A percentile compares a stretch with the other conserved stretches of the same genome.
Conservation (phyloP, 257 asterid species). For the Plantago ovata region DNA sequence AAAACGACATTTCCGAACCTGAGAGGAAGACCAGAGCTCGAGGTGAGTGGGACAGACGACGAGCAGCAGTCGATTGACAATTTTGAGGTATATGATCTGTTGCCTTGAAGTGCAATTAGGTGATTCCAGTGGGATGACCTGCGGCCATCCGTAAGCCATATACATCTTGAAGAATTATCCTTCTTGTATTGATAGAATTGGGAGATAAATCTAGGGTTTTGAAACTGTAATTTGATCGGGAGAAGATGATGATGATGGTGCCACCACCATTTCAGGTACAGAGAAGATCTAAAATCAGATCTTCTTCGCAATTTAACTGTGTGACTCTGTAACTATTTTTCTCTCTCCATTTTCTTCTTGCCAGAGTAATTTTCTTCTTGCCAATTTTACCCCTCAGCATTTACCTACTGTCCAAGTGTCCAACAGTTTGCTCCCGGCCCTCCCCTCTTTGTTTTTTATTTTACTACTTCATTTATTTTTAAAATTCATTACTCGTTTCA, state of each 20-base stretch:
- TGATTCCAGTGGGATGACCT: slow-evolving; percentile 87
- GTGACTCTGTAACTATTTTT: too few species aligned
- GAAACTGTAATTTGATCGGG: slow-evolving; percentile 31
- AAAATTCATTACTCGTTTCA: too few species aligned
- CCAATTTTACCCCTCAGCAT: too few species aligned
- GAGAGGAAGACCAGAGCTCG: slow-evolving; percentile 97
- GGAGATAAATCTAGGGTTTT: slow-evolving; percentile 21
- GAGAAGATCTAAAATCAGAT: slow-evolving; percentile 38
- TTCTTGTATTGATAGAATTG: slow-evolving; percentile 21
- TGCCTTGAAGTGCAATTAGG: slow-evolving; percentile 51
- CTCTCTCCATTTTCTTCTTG: too few species aligned
- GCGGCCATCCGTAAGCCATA: slow-evolving; percentile 99
- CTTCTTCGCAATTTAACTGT: background rate
- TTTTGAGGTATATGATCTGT: slow-evolving; percentile 78
- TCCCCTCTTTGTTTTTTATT: too few species aligned
- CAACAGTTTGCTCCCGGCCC: too few species aligned
- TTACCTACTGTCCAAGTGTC: too few species aligned
- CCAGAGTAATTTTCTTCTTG: too few species aligned
- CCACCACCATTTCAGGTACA: slow-evolving; percentile 27
- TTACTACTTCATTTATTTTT: too few species aligned
- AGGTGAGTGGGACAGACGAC: slow-evolving; percentile 78
- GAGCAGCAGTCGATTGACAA: slow-evolving; percentile 72
- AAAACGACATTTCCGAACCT: slow-evolving; percentile 34
- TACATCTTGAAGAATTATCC: slow-evolving; percentile 53
- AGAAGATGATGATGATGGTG: slow-evolving; percentile 21